Conservation (phyloP, 2,329 filamentous ascomycete species). For the Nothopassalora personata region DNA sequence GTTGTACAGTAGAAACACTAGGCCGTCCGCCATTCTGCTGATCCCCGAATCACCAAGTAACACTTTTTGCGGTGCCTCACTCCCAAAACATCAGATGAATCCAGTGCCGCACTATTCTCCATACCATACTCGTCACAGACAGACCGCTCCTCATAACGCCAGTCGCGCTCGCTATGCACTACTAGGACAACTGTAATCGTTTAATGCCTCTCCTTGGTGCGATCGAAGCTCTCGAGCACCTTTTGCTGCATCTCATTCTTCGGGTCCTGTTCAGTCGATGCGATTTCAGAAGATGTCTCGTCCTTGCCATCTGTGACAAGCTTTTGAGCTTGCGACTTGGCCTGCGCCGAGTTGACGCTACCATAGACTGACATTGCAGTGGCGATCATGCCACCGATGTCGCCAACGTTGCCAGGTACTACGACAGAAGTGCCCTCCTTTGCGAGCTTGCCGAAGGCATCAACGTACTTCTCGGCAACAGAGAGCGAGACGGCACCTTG, state of each 20-base stretch:
- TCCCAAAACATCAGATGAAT: background rate
- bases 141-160: background rate
- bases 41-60: background rate
- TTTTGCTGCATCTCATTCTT: conserved; percentile 34
- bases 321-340: conserved; percentile 58
- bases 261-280: conserved; percentile 9
- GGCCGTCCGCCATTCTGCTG: background rate
- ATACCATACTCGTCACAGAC: background rate
- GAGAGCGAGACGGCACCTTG: conserved; percentile 79
- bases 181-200: too few relatives aligned
- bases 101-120: background rate
- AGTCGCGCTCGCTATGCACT: background rate
- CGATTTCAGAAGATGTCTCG: conserved; percentile 1
- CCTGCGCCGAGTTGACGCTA: conserved; percentile 79
- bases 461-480: conserved; percentile 96
- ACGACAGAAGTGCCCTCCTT: conserved; percentile 95
- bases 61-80: background rate
- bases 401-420: conserved; percentile 92
- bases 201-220: conserved; percentile 34
- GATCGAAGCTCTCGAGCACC: conserved; percentile 38
- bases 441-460: conserved; percentile 85
- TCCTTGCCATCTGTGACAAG: conserved; percentile 13
- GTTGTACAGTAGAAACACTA: background rate
- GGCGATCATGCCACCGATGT: conserved; percentile 94
- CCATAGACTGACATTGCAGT: conserved; percentile 93